These are phyloP conservation scores for Syncephalastrum monosporum DNA, from an alignment of 371 early-diverging fungal genomes.

Conservation along the genomic window DNA sequence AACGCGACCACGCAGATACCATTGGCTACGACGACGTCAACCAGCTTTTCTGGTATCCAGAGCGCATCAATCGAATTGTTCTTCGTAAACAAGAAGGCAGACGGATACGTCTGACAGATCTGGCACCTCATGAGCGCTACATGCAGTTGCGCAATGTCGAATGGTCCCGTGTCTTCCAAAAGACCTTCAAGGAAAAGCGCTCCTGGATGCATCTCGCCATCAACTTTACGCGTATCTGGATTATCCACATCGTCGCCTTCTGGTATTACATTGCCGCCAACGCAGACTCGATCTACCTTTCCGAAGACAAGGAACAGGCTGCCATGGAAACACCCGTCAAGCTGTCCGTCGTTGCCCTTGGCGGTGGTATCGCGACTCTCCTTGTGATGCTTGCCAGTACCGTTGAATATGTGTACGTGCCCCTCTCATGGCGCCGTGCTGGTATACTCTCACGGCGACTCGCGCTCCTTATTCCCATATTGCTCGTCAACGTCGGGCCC, in stretches of 20 bases:
- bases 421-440: constrained; percentile 54
- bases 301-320: constrained; percentile 18
- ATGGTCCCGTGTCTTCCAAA: constrained; percentile 72
- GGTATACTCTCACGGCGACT: constrained; percentile 63
- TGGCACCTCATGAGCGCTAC: constrained; percentile 63
- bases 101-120: constrained; percentile 53
- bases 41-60: constrained; percentile 80
- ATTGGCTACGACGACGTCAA: constrained; percentile 91
- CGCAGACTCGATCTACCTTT: constrained; percentile 59
- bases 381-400: constrained; percentile 64
- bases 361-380: constrained; percentile 68
- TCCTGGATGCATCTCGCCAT: constrained; percentile 80
- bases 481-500: constrained; percentile 67
- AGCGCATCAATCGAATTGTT: constrained; percentile 56
- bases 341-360: constrained; percentile 65
- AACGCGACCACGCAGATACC: constrained; percentile 73
- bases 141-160: constrained; percentile 55
- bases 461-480: constrained; percentile 53
- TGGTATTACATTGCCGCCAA: constrained; percentile 79
- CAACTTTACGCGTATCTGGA: constrained; percentile 87
- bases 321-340: constrained; percentile 44
- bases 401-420: constrained; percentile 72
- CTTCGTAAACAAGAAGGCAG: constrained; percentile 42
- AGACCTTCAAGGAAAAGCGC: constrained; percentile 84
- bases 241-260: constrained; percentile 76